Evolutionary conservation across 805 yeast species (phyloP).

Genomic region (Monosporozyma siamensis): DNA sequence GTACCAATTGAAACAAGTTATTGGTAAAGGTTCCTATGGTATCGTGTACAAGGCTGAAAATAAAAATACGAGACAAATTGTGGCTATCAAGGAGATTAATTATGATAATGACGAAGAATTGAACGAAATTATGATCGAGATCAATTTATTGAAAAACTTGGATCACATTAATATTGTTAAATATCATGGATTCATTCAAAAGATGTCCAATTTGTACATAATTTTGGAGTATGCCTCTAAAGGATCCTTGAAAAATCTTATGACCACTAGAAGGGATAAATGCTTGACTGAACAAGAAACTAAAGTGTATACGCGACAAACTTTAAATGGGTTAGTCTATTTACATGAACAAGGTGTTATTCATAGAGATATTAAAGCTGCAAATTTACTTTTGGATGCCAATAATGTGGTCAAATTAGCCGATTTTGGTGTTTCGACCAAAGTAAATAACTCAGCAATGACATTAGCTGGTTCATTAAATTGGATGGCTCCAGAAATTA

Average conservation of each 20-base stretch:
- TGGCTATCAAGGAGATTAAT: slow-evolving; percentile 74
- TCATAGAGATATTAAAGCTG: slow-evolving; percentile 92
- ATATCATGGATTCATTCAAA: slow-evolving; percentile 78
- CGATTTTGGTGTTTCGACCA: slow-evolving; percentile 94
- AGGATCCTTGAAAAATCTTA: slow-evolving; percentile 47
- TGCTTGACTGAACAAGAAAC: slow-evolving; percentile 53
- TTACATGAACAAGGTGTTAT: slow-evolving; percentile 72
- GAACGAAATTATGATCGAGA: slow-evolving; percentile 48
- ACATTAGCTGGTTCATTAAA: slow-evolving; percentile 82
- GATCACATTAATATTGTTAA: slow-evolving; percentile 87
- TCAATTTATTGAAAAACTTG: slow-evolving; percentile 62
- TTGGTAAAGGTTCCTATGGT: slow-evolving; percentile 92
- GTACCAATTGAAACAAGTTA: slow-evolving; percentile 44
- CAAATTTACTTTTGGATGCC: slow-evolving; percentile 66
- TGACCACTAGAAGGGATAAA: slow-evolving; percentile 21
- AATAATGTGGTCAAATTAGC: slow-evolving; percentile 78
- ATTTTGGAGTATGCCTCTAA: slow-evolving; percentile 65
- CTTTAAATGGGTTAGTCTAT: slow-evolving; percentile 60
- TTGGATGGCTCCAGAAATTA: slow-evolving; percentile 99
- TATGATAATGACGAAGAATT: slow-evolving; percentile 68
- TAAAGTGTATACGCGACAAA: slow-evolving; percentile 55
- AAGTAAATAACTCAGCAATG: slow-evolving; percentile 51
- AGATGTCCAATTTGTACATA: slow-evolving; percentile 62
- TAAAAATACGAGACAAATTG: slow-evolving; percentile 50
- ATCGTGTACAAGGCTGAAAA: slow-evolving; percentile 72